phyloP scores from a whole-genome alignment of 2,329 filamentous ascomycete genomes.

The Fusarium duplospermum region DNA sequence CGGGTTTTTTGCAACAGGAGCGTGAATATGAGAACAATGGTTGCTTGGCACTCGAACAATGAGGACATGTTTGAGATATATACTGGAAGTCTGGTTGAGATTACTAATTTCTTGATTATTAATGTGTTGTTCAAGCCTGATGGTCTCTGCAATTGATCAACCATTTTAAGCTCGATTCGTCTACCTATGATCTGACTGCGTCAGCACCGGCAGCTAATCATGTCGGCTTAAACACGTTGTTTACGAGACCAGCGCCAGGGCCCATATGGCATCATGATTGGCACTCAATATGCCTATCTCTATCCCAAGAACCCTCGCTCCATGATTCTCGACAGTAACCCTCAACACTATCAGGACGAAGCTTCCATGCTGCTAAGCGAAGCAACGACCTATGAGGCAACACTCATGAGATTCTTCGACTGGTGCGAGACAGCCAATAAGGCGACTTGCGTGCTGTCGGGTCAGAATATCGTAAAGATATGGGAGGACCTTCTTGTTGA shows the following conservation, averaged over 20 bases:
- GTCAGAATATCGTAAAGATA: neutral
- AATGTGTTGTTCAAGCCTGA: neutral
- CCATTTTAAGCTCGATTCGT: neutral
- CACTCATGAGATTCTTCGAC: neutral
- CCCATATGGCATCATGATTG: neutral
- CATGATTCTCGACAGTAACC: neutral
- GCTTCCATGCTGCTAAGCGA: neutral
- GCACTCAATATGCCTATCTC: neutral
- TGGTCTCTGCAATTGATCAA: neutral
- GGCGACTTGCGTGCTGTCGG: neutral
- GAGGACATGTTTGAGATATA: neutral
- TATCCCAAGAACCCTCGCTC: neutral
- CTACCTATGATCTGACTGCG: neutral
- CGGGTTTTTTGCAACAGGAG: neutral
- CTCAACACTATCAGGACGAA: neutral
- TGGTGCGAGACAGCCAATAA: neutral
- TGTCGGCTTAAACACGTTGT: neutral
- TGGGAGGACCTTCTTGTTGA: neutral
- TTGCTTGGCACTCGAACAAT: neutral
- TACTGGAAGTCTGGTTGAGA: neutral
- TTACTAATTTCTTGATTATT: neutral
- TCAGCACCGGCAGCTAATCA: neutral
- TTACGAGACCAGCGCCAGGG: neutral
- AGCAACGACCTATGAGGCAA: neutral
- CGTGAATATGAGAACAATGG: neutral